Base-by-base conservation (phyloP, 352 stramenopile genomes). In the Globisporangium splendens region DNA sequence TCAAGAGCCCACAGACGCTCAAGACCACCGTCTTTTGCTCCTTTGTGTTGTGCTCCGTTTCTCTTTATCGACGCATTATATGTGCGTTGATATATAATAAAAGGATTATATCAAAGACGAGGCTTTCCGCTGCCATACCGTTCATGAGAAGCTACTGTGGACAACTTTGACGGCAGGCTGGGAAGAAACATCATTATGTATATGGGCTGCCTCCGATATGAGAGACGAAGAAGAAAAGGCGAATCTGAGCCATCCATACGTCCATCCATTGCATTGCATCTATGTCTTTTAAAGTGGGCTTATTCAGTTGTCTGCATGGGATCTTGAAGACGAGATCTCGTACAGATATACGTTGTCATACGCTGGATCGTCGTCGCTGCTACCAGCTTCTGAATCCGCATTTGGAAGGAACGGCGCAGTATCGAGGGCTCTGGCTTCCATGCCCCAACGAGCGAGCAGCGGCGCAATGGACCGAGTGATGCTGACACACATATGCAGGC, bases 321-420 rank as follows among this genome's bases (percentile, higher is more conserved):
- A 5, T 51, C 21, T 55, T 22, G 21, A 33, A 2, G 61, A 52
- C 14, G 52, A 35, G 50, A 88, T 72, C 61, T 88, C 60, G 65
- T 88, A 90, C 59, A 88, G 48, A 58, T 72, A 90, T 44, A 90
- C 67, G 51, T 62, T 87, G 7, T 78, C 72, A 46, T 78, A 76
- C 11, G 60, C 20, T 18, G 44, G 31, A 4, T 62, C 21, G 5
- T 52, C 41, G 22, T 52, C 33, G n/a, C 28, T 17, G 18, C 17
- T 21, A 1, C n/a, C 2, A n/a, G 13, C 39, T 18, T 41, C 33
- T 11, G 11, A 3, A 20, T 24, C 18, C 7, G n/a, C 17, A 17
- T 14, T 38, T n/a, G 52, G 14, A 1, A 77, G 33, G 21, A 86
- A 72, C 14, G 42, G 22, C n/a, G 7, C 49, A 31, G 72, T 88